Percentiles rank a stretch among this genome's conserved stretches.
Conservation (phyloP, 2,329 filamentous ascomycete species). For the Orbilia quercus region DNA sequence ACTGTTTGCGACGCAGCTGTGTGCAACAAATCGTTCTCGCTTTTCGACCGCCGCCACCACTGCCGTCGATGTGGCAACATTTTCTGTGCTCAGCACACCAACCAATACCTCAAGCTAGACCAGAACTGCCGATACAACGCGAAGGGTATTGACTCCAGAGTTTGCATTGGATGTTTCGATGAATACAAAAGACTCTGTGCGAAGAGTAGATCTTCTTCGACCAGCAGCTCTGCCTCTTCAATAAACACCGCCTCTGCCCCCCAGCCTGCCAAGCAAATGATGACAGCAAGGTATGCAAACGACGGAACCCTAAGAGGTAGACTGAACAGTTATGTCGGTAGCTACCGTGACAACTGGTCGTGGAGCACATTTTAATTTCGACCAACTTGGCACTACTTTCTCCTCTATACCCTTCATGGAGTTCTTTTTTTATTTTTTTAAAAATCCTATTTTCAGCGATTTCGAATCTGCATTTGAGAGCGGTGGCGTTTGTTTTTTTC, state of each 20-base stretch:
- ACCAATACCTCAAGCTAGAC: slow-evolving; percentile 58
- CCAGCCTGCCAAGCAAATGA: slow-evolving; percentile 58
- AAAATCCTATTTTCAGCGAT: neutral
- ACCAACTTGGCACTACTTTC: slow-evolving; percentile 2
- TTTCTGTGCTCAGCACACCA: slow-evolving; percentile 59
- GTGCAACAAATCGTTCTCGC: slow-evolving; percentile 59
- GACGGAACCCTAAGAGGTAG: slow-evolving; percentile 45
- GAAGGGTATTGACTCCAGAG: slow-evolving; percentile 58
- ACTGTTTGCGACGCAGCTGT: slow-evolving; percentile 58
- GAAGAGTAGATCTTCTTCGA: slow-evolving; percentile 58
- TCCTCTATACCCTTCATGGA: neutral
- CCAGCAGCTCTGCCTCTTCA: slow-evolving; percentile 58
- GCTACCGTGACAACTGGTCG: slow-evolving; percentile 60
- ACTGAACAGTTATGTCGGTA: slow-evolving; percentile 60
- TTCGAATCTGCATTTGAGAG: slow-evolving; percentile 42
- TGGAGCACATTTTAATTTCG: slow-evolving; percentile 60
- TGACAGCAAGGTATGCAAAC: slow-evolving; percentile 55
- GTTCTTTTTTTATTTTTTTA: slow-evolving; percentile 8
- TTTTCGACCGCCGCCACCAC: slow-evolving; percentile 60
- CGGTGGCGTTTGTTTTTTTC: slow-evolving; percentile 44
- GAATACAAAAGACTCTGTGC: slow-evolving; percentile 59
- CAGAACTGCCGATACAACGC: slow-evolving; percentile 59
- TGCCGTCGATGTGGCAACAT: slow-evolving; percentile 60
- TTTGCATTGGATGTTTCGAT: slow-evolving; percentile 58
- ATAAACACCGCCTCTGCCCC: slow-evolving; percentile 51